Conservation (phyloP, 164 flowering plant genomes). For the Houttuynia cordata region DNA sequence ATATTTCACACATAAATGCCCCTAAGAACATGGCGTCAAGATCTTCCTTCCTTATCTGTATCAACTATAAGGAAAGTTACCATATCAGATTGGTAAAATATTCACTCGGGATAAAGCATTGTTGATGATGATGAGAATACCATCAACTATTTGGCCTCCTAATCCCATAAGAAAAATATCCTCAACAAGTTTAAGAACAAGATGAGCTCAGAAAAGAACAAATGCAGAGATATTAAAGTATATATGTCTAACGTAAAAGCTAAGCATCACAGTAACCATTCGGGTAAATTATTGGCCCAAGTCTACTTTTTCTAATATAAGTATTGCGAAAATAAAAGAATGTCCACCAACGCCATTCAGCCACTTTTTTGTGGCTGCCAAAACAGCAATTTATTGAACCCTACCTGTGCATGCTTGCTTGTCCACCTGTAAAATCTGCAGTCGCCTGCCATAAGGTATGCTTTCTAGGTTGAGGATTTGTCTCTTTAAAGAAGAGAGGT, state of each 20-base stretch:
- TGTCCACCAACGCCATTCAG: not conserved
- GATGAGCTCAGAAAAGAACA: too few species aligned
- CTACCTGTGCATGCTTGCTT: slow-evolving; percentile 58
- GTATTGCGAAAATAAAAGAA: not conserved
- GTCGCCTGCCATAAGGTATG: slow-evolving; percentile 85
- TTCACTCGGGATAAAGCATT: too few species aligned
- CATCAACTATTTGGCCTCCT: too few species aligned
- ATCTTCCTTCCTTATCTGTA: too few species aligned
- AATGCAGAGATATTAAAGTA: too few species aligned
- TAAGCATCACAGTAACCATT: slow-evolving; percentile 23
- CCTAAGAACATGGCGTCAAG: too few species aligned
- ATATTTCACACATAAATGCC: too few species aligned
- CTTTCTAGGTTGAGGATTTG: slow-evolving; percentile 83
- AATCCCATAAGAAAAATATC: too few species aligned
- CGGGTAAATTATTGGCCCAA: not conserved
- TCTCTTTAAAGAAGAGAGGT: slow-evolving; percentile 74
- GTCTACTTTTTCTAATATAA: not conserved
- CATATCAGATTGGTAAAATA: too few species aligned
- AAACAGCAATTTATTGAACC: not conserved
- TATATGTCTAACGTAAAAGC: not conserved
- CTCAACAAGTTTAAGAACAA: too few species aligned
- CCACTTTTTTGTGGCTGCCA: not conserved
- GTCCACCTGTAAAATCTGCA: slow-evolving; percentile 69
- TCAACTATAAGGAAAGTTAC: too few species aligned
- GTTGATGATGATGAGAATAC: too few species aligned